Base-by-base conservation (phyloP, 2,329 filamentous ascomycete species). In the Stagonosporopsis cucurbitacearum region DNA sequence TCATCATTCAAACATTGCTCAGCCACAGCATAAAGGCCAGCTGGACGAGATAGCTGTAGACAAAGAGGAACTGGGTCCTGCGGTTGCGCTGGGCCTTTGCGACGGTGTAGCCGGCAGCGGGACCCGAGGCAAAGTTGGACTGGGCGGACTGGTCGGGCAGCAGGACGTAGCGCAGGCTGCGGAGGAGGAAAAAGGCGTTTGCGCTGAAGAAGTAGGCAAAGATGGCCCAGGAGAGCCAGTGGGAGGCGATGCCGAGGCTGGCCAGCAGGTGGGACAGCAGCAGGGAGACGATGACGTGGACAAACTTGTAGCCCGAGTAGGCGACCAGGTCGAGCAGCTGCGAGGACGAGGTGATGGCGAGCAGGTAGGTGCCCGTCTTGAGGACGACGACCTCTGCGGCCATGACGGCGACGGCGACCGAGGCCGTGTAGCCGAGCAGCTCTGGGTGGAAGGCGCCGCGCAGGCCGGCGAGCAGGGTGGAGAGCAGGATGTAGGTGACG, bases 281-380 rank as follows among this genome's bases (percentile, higher is more conserved):
- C 59, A 98, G 86, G 0, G 93, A 97, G 45, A 91, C 84, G 58
- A 99, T 99, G 65, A 97, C 92, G 28, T 94, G 95, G 25, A 99
- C 94, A 71, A 99, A 99, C 77, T 99, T 99, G 80, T 99, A 99
- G 19, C 96, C 96, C 2, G 90, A 94, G 79, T 99, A 99, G 5
- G 96, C 96, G 50, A 99, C 89, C 46, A 99, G 79, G 69, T 99
- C 95, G 55, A 98, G 85, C 48, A 98, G 85, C 74, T 98, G 95
- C 15, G 90, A 95, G 65, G 96, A 91, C 73, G 95, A 96, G 67
- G 88, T 96, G 76, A 99, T 98, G 78, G 87, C 92, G 46, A 99
- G 79, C 50, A 99, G 87, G 73, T 98, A 99, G 75, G 91, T 96
- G 48, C 94, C 95, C 23, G 96, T 81, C 79, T 96, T 96, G 63